These are phyloP conservation scores for Neonectria faginata DNA, from an alignment of 2,329 filamentous ascomycete genomes.

Conservation along the genomic window DNA sequence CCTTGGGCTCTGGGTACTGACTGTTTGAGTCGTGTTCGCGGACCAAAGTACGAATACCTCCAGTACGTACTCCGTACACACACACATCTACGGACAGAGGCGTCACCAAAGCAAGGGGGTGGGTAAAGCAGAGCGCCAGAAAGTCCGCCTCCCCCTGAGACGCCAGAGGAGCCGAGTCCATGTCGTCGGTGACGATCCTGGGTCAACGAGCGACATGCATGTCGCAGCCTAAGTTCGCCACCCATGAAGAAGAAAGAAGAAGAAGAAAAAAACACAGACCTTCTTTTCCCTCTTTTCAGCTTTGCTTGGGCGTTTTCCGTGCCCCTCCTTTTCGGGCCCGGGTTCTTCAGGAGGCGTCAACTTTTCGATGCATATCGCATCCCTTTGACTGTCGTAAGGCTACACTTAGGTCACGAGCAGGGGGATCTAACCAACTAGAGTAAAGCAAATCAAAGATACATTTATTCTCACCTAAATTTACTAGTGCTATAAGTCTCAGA, in stretches of 20 bases:
- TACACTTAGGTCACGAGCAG: too few species aligned
- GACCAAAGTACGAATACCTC: not conserved
- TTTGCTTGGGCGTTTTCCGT: not conserved
- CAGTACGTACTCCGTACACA: too few species aligned
- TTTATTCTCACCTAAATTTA: too few species aligned
- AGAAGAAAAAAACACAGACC: too few species aligned
- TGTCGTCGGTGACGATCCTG: constrained; percentile 38
- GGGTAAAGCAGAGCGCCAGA: not conserved
- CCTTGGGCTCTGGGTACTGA: not conserved
- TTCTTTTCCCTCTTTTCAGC: constrained; percentile 12
- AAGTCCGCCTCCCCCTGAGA: constrained; percentile 35
- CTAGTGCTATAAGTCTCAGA: too few species aligned
- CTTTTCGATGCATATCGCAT: too few species aligned
- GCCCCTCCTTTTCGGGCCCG: not conserved
- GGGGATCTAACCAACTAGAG: too few species aligned
- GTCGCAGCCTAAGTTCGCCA: constrained; percentile 22
- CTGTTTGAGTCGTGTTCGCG: constrained; percentile 3
- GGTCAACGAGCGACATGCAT: constrained; percentile 35
- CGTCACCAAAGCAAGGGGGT: constrained; percentile 6
- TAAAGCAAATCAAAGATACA: too few species aligned
- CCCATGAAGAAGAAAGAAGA: not conserved
- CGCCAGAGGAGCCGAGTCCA: constrained; percentile 41
- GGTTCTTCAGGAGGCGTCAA: not conserved
- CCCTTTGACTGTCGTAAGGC: too few species aligned
- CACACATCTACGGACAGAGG: not conserved